Percentiles rank a stretch among this genome's conserved stretches.
Conservation (phyloP, 2,329 filamentous ascomycete genomes). For the Hymenoscyphus scutula region DNA sequence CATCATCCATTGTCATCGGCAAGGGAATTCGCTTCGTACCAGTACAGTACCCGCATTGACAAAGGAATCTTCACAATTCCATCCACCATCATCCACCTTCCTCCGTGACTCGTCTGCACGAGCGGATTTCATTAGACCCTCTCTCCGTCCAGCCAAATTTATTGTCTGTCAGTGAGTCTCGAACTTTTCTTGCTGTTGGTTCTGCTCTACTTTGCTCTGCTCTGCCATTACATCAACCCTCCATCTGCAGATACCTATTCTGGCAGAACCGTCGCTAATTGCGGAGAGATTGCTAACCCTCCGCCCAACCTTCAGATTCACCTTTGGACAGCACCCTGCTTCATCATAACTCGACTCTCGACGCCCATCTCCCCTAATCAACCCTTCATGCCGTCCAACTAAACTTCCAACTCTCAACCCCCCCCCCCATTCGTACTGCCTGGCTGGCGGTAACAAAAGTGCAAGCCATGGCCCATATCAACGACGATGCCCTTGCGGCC, state of each 20-base stretch:
- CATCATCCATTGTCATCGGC: constrained; percentile 8
- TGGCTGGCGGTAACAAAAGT: constrained; percentile 25
- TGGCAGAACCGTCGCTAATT: neutral
- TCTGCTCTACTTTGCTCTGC: neutral
- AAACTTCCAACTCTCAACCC: neutral
- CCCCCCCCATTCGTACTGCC: constrained; percentile 19
- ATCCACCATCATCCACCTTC: constrained; percentile 1
- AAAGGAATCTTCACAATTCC: constrained; percentile 10
- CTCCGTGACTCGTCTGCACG: neutral
- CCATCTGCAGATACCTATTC: neutral
- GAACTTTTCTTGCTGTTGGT: neutral
- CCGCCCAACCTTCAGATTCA: neutral
- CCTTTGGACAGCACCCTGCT: neutral
- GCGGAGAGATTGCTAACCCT: constrained; percentile 4
- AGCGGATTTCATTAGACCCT: neutral
- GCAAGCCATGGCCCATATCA: constrained; percentile 33
- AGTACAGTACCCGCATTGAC: constrained; percentile 12
- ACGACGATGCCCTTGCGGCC: constrained; percentile 54
- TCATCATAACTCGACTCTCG: neutral
- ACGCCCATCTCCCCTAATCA: neutral
- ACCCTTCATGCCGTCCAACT: constrained; percentile 21
- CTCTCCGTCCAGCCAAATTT: neutral
- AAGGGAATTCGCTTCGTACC: constrained; percentile 16
- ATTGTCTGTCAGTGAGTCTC: neutral
- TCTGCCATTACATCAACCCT: neutral